Evolutionary conservation across 768 basidiomycete genomes (phyloP).

Genomic region (Pleurotus sapidus): DNA sequence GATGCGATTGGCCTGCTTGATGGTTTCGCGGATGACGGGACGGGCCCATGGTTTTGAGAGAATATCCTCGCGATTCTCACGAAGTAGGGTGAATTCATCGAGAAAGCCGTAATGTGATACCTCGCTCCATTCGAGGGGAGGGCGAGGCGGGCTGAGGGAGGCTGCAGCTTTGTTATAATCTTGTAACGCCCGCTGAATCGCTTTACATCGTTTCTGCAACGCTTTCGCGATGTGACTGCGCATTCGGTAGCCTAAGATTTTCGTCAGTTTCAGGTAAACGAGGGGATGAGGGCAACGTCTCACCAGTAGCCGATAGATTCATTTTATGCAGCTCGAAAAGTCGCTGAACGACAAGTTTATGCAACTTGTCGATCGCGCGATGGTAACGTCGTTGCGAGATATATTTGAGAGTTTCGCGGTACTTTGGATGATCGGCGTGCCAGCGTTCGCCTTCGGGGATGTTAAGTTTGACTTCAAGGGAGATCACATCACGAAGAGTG

Average conservation of each 20-base stretch:
- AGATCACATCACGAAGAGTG: conserved; percentile 14
- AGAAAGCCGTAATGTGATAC: conserved; percentile 19
- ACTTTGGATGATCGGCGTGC: conserved; percentile 21
- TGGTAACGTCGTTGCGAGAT: conserved; percentile 10
- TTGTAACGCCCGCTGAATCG: conserved; percentile 24
- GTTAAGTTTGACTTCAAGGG: conserved; percentile 20
- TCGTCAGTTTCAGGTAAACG: background rate
- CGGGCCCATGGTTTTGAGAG: conserved; percentile 21
- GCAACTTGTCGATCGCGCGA: conserved; percentile 27
- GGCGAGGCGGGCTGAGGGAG: conserved; percentile 16
- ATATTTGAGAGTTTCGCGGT: conserved; percentile 15
- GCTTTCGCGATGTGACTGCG: conserved; percentile 27
- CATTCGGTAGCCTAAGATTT: conserved; percentile 23
- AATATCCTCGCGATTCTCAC: conserved; percentile 20
- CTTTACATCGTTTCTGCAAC: conserved; percentile 22
- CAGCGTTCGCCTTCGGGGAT: conserved; percentile 20
- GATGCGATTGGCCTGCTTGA: conserved; percentile 17
- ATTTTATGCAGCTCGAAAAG: conserved; percentile 36
- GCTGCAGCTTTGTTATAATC: conserved; percentile 25
- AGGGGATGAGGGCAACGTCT: conserved; percentile 11
- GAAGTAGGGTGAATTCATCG: conserved; percentile 21
- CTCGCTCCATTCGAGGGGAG: conserved; percentile 19
- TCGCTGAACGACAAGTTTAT: conserved; percentile 27
- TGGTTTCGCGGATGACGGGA: conserved; percentile 16
- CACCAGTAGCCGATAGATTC: conserved; percentile 32